phyloP scores from a whole-genome alignment of 768 basidiomycete genomes.

The Pleurotus salmoneostramineus region DNA sequence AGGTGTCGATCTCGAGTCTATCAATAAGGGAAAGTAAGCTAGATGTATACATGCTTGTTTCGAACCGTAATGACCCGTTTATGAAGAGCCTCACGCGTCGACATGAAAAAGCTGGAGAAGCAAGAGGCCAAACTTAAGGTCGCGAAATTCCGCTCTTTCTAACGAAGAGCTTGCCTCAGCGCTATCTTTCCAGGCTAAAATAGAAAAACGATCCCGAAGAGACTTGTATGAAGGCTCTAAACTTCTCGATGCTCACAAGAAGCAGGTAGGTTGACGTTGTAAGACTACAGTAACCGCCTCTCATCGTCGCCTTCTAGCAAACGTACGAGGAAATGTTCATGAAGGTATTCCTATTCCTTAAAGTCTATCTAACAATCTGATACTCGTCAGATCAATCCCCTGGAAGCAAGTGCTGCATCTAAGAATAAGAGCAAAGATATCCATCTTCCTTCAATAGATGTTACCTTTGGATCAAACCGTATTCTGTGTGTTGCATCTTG shows the following conservation, averaged over 20 bases:
- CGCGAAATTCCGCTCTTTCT: conserved; percentile 3
- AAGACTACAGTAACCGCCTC: neutral
- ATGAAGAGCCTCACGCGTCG: conserved; percentile 80
- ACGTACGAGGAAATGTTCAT: conserved; percentile 99
- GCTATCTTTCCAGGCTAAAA: conserved; percentile 69
- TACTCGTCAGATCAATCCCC: conserved; percentile 73
- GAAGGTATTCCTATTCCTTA: conserved; percentile 53
- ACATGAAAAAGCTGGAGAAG: conserved; percentile 94
- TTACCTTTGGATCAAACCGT: conserved; percentile 92
- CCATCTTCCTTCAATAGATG: conserved; percentile 91
- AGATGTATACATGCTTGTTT: neutral
- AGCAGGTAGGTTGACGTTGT: conserved; percentile 53
- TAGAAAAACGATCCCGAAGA: conserved; percentile 89
- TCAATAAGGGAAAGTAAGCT: conserved; percentile 88
- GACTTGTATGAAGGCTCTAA: conserved; percentile 97
- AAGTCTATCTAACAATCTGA: neutral
- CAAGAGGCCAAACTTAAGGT: conserved; percentile 95
- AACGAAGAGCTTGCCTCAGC: neutral
- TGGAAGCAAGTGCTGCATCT: conserved; percentile 70
- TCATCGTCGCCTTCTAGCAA: conserved; percentile 51
- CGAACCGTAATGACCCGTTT: conserved; percentile 10
- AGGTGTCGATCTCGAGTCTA: conserved; percentile 86
- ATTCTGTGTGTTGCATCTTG: conserved; percentile 57
- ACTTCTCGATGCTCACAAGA: conserved; percentile 86
- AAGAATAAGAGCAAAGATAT: conserved; percentile 99